Conservation (phyloP, 257 asterid species). For the Verbascum thapsus region DNA sequence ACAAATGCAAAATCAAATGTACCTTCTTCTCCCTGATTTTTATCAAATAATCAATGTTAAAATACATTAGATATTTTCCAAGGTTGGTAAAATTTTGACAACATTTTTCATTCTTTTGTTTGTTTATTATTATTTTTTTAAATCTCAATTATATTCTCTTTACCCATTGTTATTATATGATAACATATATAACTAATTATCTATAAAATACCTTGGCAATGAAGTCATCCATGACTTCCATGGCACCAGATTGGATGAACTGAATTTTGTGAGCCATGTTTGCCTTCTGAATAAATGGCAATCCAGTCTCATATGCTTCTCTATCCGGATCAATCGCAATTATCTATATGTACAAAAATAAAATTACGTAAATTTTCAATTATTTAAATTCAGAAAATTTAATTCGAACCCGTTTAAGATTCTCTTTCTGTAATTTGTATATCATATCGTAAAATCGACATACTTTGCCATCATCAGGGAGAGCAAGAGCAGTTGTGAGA, state of each 20-base stretch:
- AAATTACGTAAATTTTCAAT: not conserved
- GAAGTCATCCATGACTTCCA: conserved; percentile 22
- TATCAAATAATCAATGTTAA: not conserved
- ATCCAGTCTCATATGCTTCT: conserved; percentile 51
- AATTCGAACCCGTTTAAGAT: not conserved
- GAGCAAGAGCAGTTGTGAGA: conserved; percentile 59
- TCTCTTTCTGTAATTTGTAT: not conserved
- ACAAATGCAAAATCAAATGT: conserved; percentile 66
- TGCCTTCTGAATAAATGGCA: conserved; percentile 58
- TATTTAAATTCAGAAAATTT: no score
- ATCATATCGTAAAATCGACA: not conserved
- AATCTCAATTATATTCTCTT: not conserved
- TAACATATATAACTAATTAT: no score
- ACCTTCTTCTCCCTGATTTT: conserved; percentile 54
- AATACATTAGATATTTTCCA: no score
- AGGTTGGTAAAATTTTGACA: no score
- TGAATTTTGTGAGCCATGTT: conserved; percentile 50
- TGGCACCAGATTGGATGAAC: conserved; percentile 47
- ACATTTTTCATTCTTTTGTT: no score
- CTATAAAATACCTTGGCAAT: conserved; percentile 26
- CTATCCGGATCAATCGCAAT: conserved; percentile 56
- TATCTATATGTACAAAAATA: conserved; percentile 28
- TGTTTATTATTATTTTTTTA: no score
- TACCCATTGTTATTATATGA: not conserved
- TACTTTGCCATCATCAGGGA: conserved; percentile 57